phyloP scores from a whole-genome alignment of 257 asterid genomes.

The Buddleja alternifolia region DNA sequence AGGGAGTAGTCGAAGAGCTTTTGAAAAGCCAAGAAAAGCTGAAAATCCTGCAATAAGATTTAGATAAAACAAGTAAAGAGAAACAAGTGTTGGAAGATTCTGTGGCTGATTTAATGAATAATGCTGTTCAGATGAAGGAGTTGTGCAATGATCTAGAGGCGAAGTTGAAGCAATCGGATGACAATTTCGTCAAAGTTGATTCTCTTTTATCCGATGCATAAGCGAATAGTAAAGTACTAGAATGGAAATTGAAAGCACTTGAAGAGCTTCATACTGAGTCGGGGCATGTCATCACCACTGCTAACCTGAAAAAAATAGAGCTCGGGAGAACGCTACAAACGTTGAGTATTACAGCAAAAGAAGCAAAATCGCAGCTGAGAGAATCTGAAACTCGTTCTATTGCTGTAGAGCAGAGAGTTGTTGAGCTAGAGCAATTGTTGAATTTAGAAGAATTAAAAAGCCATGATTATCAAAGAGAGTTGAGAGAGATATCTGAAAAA shows the following conservation, averaged over 20 bases:
- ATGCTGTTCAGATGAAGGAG: slow-evolving; percentile 51
- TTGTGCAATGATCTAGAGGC: slow-evolving; percentile 58
- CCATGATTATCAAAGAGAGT: slow-evolving; percentile 49
- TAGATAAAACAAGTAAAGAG: slow-evolving; percentile 39
- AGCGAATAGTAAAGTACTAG: slow-evolving; percentile 54
- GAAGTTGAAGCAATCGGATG: slow-evolving; percentile 59
- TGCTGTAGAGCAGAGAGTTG: slow-evolving; percentile 47
- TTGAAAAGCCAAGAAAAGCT: slow-evolving; percentile 42
- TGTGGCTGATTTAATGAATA: slow-evolving; percentile 43
- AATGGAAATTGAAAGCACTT: slow-evolving; percentile 51
- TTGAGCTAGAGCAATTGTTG: slow-evolving; percentile 57
- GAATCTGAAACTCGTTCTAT: slow-evolving; percentile 47
- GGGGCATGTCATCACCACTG: slow-evolving; percentile 38
- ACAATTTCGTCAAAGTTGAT: slow-evolving; percentile 55
- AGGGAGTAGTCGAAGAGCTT: slow-evolving; percentile 40
- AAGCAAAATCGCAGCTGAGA: slow-evolving; percentile 46
- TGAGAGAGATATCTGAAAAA: slow-evolving; percentile 42
- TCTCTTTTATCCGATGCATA: slow-evolving; percentile 60
- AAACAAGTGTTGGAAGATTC: slow-evolving; percentile 51
- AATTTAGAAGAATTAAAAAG: slow-evolving; percentile 47
- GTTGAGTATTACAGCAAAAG: slow-evolving; percentile 46
- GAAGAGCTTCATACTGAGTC: slow-evolving; percentile 61
- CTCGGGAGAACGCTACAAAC: slow-evolving; percentile 51
- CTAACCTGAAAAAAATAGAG: slow-evolving; percentile 49
- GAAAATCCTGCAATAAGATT: slow-evolving; percentile 40